A percentile compares a stretch with the other conserved stretches of the same genome.
phyloP scores from a whole-genome alignment of 192 early-diverging fungal genomes.

The Lunasporangiospora selenospora region DNA sequence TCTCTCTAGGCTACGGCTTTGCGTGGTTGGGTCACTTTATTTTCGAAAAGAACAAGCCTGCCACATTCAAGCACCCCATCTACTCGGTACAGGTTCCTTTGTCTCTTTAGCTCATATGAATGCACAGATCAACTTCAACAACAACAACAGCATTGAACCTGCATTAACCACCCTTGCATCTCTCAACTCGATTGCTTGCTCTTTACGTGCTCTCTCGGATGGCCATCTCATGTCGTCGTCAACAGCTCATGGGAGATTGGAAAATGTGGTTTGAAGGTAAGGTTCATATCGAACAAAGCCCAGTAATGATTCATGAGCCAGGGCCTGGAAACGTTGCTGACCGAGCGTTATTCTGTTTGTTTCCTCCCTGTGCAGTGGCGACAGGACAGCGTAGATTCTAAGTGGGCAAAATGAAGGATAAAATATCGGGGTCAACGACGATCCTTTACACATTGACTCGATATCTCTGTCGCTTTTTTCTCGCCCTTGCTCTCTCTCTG shows the following conservation, averaged over 20 bases:
- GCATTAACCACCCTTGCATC: too few relatives aligned
- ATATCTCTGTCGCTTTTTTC: too few relatives aligned
- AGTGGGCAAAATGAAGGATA: not conserved
- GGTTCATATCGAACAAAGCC: not conserved
- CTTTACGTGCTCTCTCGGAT: too few relatives aligned
- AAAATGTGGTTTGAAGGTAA: slow-evolving; percentile 57
- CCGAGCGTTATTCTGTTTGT: not conserved
- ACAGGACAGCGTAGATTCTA: slow-evolving; percentile 52
- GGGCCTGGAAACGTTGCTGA: not conserved
- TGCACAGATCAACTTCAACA: too few relatives aligned
- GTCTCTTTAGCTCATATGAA: too few relatives aligned
- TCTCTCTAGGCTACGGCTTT: slow-evolving; percentile 56
- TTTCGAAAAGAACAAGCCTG: slow-evolving; percentile 70
- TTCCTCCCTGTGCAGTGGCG: slow-evolving; percentile 9
- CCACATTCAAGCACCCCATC: slow-evolving; percentile 74
- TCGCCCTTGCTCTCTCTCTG: too few relatives aligned
- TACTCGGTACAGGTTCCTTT: slow-evolving; percentile 60
- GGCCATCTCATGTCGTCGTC: too few relatives aligned
- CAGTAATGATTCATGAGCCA: not conserved
- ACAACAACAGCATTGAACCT: too few relatives aligned
- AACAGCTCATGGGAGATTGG: slow-evolving; percentile 58
- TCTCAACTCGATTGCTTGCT: too few relatives aligned
- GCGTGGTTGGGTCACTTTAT: slow-evolving; percentile 76
- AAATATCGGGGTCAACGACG: not conserved
- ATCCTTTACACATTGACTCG: not conserved